These are phyloP conservation scores for Boletus rubescentipes DNA, from an alignment of 768 basidiomycete genomes.

Conservation along the genomic window DNA sequence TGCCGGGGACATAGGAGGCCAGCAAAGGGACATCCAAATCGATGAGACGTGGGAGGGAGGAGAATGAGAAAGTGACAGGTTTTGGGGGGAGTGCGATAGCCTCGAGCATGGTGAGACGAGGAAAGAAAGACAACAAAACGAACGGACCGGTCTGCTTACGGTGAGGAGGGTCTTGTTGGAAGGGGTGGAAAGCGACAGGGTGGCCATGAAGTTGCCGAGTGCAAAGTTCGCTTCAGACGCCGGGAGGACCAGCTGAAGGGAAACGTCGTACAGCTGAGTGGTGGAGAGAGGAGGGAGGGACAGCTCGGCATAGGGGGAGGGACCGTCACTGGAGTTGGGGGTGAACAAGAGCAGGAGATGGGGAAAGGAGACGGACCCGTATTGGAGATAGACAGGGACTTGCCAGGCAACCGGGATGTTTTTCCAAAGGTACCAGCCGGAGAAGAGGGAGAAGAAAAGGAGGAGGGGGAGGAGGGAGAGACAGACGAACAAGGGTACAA, in stretches of 20 bases:
- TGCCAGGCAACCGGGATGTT: slow-evolving; percentile 72
- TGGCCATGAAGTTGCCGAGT: slow-evolving; percentile 85
- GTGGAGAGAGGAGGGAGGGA: slow-evolving; percentile 50
- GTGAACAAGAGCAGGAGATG: slow-evolving; percentile 1
- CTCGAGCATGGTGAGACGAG: slow-evolving; percentile 36
- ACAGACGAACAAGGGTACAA: slow-evolving; percentile 67
- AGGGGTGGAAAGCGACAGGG: slow-evolving; percentile 54
- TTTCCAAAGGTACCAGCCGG: slow-evolving; percentile 76
- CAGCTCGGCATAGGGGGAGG: slow-evolving; percentile 60
- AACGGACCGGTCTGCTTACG: slow-evolving; percentile 65
- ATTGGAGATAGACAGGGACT: slow-evolving; percentile 68
- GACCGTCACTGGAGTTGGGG: slow-evolving; percentile 52
- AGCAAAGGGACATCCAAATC: slow-evolving; percentile 58
- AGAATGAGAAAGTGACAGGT: slow-evolving; percentile 35
- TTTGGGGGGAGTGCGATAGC: slow-evolving; percentile 52
- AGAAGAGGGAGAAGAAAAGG: slow-evolving; percentile 56
- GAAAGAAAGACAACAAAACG: not conserved
- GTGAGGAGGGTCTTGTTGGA: slow-evolving; percentile 63
- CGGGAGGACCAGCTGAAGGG: slow-evolving; percentile 64
- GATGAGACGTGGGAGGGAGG: slow-evolving; percentile 40
- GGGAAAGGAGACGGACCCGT: slow-evolving; percentile 55
- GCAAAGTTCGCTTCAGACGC: slow-evolving; percentile 63
- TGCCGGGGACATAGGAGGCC: slow-evolving; percentile 48
- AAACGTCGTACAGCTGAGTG: slow-evolving; percentile 74
- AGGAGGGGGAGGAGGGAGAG: slow-evolving; percentile 61